A percentile compares a stretch with the other conserved stretches of the same genome.
Conservation (phyloP, 2,329 filamentous ascomycete genomes). For the Alternaria novae-zelandiae region DNA sequence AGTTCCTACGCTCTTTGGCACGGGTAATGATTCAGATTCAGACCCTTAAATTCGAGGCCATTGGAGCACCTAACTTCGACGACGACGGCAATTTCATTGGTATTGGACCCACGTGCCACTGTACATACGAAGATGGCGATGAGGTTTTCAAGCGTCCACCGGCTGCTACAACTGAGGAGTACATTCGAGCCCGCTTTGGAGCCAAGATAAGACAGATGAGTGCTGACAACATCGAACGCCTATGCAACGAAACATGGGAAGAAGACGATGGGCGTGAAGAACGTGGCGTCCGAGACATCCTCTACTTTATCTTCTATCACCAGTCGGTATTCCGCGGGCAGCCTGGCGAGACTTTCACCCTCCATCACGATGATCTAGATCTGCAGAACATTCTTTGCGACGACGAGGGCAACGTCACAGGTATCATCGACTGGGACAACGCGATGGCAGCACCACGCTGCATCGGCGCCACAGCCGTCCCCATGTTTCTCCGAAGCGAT, state of each 20-base stretch:
- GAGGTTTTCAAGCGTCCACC: neutral
- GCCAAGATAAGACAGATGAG: neutral
- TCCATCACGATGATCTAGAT: conserved; percentile 28
- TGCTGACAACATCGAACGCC: too few relatives aligned
- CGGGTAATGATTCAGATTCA: neutral
- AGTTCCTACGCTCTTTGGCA: neutral
- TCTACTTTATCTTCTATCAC: neutral
- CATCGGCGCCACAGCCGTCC: conserved; percentile 1
- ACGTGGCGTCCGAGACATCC: conserved; percentile 9
- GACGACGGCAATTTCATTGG: neutral
- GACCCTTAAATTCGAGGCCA: neutral
- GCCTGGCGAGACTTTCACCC: conserved; percentile 21
- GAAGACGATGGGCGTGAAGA: neutral
- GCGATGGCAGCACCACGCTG: conserved; percentile 16
- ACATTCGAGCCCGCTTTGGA: neutral
- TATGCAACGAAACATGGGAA: too few relatives aligned
- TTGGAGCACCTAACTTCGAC: neutral
- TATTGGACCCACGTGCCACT: neutral
- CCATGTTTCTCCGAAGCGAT: conserved; percentile 15
- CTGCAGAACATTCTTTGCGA: conserved; percentile 31
- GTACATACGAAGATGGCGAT: neutral
- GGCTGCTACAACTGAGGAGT: neutral
- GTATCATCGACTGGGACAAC: conserved; percentile 27
- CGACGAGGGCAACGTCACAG: conserved; percentile 17
- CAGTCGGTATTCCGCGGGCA: neutral